Base-by-base conservation (phyloP, 306 rosid genomes). In the Heteromeles arbutifolia region DNA sequence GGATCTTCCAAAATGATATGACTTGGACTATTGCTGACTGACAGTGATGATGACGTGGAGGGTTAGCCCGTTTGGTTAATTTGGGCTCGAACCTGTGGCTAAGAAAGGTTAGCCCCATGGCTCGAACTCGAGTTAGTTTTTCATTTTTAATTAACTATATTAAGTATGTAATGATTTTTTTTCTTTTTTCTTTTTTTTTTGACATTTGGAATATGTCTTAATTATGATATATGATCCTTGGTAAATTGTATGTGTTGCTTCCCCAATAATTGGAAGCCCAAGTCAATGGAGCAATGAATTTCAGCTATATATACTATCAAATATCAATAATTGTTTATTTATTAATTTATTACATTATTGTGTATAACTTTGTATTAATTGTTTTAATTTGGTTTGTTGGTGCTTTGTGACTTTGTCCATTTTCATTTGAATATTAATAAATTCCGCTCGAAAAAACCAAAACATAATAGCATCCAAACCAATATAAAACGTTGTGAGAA, bases 1-100 rank as follows among this genome's bases (percentile, higher is more conserved):
- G 99, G 99, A 96, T 96, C 71, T 96, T 96, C 69, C 85, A 96
- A 83, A 96, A 96, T 24, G 99, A 96, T 76, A 79, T 96, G 98
- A 88, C 92, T 3, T 96, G 99, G 99, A 69, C 90, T 1, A 73
- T 84, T 25, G 93, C 96, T 0, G 98, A 96, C 77, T 92, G 73
- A 84, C 4, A 11, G 52, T 32, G n/a, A 53, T 8, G 25, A 56
- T 1, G 59, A 48, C 12, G 39, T 48, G 54, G 54, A 15, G 3
- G 3, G 22, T 25, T 15, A 12, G 39, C 65, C 65, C 29, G 19
- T 53, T 81, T 72, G 31, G 53, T 41, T 26, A 37, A 65, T 71
- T 67, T 67, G 79, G 81, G 80, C 50, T 71, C 65, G 56, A 63
- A 73, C 80, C 69, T 44, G 32, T 1, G 76, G 93, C 88, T 84